Conservation (phyloP, 116 monocot genomes). For the Posidonia oceanica region DNA sequence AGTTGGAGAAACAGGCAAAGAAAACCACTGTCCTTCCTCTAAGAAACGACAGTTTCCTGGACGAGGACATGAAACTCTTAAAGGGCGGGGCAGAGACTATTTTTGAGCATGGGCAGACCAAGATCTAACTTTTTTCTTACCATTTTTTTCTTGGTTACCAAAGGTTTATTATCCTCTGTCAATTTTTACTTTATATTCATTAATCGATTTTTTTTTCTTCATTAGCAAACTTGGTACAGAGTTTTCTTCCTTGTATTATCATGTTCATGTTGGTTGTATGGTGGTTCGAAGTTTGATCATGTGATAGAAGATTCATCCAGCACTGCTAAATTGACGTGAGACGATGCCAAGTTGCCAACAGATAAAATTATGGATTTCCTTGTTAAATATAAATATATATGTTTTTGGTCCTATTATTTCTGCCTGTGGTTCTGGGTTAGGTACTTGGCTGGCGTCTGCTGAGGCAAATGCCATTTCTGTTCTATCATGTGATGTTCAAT, state of each 20-base stretch:
- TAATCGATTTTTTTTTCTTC: not conserved
- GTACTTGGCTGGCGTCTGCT: no score
- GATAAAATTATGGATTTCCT: no score
- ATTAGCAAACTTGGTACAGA: no score
- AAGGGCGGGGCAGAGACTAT: slow-evolving; percentile 29
- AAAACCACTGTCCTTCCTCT: slow-evolving; percentile 12
- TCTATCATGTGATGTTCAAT: no score
- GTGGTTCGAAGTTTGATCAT: not conserved
- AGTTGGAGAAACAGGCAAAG: slow-evolving; percentile 51
- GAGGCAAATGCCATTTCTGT: no score
- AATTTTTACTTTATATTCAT: not conserved
- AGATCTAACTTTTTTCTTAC: slow-evolving; percentile 34
- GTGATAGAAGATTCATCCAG: slow-evolving; percentile 2
- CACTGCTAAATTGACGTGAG: not conserved
- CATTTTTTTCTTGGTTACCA: not conserved
- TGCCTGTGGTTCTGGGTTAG: no score
- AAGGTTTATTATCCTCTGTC: no score
- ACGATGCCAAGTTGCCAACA: not conserved
- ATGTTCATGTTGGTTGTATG: not conserved
- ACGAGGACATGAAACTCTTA: slow-evolving; percentile 58
- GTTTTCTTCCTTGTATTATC: no score
- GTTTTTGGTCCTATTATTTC: no score
- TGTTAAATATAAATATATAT: no score
- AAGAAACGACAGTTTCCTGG: slow-evolving; percentile 3
- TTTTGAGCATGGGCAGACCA: slow-evolving; percentile 34